phyloP scores from a whole-genome alignment of 306 rosid species.

The Carpinus viminea region DNA sequence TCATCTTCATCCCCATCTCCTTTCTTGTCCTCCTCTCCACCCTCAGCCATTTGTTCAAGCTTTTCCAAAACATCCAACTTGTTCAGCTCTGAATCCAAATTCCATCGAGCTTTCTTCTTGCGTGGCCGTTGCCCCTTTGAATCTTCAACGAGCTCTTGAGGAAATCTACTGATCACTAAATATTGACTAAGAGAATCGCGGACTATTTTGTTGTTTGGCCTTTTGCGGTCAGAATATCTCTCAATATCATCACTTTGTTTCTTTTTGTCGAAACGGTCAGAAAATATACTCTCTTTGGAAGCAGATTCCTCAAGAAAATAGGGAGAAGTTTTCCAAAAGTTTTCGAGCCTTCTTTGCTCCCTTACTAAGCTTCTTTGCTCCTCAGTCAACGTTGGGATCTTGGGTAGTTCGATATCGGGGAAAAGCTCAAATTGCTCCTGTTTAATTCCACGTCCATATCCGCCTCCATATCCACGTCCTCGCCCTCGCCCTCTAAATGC shows the following conservation, averaged over 20 bases:
- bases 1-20: conserved; percentile 51
- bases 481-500: conserved; percentile 14
- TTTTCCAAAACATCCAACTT: conserved; percentile 36
- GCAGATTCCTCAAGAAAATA: conserved; percentile 44
- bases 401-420: conserved; percentile 44
- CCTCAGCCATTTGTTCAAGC: conserved; percentile 37
- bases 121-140: conserved; percentile 28
- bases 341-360: conserved; percentile 23
- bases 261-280: conserved; percentile 35
- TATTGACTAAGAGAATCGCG: conserved; percentile 63
- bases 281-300: conserved; percentile 10
- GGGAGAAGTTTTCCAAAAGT: conserved; percentile 55
- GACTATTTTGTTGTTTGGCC: conserved; percentile 22
- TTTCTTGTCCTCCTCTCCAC: conserved; percentile 37
- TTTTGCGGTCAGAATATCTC: conserved; percentile 48
- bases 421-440: conserved; percentile 35
- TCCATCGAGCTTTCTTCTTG: conserved; percentile 58
- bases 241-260: conserved; percentile 38
- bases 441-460: background rate
- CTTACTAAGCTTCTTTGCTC: conserved; percentile 15
- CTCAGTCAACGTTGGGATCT: conserved; percentile 26
- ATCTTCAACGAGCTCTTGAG: conserved; percentile 61
- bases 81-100: conserved; percentile 50
- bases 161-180: conserved; percentile 44
- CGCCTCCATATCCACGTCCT: conserved; percentile 7